Percentiles rank a stretch among this genome's conserved stretches.
Conservation (phyloP, 2,329 filamentous ascomycete species). For the Didymellaceae sp. region DNA sequence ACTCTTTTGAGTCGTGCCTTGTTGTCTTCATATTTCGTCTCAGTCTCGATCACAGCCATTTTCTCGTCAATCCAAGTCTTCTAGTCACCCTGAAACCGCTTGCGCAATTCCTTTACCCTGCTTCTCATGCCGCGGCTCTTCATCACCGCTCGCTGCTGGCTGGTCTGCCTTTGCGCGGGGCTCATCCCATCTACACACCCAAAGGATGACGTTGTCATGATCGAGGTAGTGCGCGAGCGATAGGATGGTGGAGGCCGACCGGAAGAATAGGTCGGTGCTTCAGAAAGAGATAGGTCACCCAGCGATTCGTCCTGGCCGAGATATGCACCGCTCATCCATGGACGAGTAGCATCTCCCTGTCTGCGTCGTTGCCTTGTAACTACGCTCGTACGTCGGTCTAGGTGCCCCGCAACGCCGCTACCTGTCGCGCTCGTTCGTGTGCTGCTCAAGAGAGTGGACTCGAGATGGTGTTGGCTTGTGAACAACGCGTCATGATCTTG, state of each 20-base stretch:
- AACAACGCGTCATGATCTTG: constrained; percentile 6
- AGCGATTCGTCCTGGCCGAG: constrained; percentile 37
- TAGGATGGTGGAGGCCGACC: constrained; percentile 45
- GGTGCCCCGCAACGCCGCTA: constrained; percentile 21
- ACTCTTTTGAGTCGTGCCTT: too few relatives aligned
- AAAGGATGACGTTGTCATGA: constrained; percentile 43
- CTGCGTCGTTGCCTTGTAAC: constrained; percentile 18
- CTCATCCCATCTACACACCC: constrained; percentile 46
- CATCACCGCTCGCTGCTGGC: constrained; percentile 30
- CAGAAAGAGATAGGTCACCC: constrained; percentile 42
- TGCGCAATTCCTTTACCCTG: constrained; percentile 34
- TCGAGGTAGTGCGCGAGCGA: constrained; percentile 39
- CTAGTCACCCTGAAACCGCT: constrained; percentile 16
- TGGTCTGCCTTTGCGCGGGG: constrained; percentile 32
- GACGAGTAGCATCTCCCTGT: constrained; percentile 19
- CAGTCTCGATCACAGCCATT: neutral
- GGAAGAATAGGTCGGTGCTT: constrained; percentile 43
- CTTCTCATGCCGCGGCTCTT: constrained; percentile 33
- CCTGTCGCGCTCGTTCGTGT: constrained; percentile 21
- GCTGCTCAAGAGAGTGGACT: constrained; percentile 11
- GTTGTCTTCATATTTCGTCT: too few relatives aligned
- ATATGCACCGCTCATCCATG: constrained; percentile 23
- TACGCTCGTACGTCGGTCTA: constrained; percentile 27
- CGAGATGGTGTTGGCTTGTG: constrained; percentile 2
- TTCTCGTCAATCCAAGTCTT: neutral